A percentile compares a stretch with the other conserved stretches of the same genome.
Conservation (phyloP, 1,284 basidiomycete genomes). For the Ustilago bromivora region DNA sequence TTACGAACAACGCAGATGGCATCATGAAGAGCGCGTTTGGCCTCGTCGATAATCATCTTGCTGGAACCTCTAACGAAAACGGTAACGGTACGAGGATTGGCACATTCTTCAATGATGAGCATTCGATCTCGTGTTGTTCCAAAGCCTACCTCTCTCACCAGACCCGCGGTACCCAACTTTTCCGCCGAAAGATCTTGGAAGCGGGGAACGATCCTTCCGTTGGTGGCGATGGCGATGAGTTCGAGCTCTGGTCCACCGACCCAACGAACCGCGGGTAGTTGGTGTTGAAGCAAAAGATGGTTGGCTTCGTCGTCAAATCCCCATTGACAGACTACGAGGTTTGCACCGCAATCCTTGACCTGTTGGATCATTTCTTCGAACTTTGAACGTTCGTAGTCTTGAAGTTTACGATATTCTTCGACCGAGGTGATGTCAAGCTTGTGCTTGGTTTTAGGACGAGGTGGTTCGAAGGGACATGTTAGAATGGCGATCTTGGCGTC, state of each 20-base stretch:
- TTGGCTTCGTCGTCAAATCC: constrained; percentile 99
- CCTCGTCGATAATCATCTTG: constrained; percentile 98
- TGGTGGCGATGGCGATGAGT: constrained; percentile 98
- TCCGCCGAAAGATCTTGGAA: constrained; percentile 93
- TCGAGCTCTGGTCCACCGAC: constrained; percentile 99
- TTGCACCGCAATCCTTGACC: constrained; percentile 98
- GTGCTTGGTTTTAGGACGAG: constrained; percentile 98
- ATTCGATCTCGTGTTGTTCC: constrained; percentile 99
- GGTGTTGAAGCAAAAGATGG: constrained; percentile 96
- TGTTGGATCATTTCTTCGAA: constrained; percentile 96
- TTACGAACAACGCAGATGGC: constrained; percentile 97
- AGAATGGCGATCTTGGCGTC: constrained; percentile 95
- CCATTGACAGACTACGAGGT: constrained; percentile 99
- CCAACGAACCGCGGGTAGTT: constrained; percentile 97
- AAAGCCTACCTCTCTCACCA: constrained; percentile 93
- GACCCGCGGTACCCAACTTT: constrained; percentile 91
- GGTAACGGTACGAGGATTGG: constrained; percentile 94
- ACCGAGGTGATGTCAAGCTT: constrained; percentile 97
- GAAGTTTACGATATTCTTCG: constrained; percentile 96
- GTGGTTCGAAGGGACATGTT: constrained; percentile 98
- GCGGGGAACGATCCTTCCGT: constrained; percentile 96
- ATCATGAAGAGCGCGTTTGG: constrained; percentile 96
- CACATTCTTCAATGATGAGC: constrained; percentile 98
- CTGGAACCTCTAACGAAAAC: constrained; percentile 97
- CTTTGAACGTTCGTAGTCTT: constrained; percentile 94